Conservation (phyloP, 345 rosid species). For the Acer yangbiense region DNA sequence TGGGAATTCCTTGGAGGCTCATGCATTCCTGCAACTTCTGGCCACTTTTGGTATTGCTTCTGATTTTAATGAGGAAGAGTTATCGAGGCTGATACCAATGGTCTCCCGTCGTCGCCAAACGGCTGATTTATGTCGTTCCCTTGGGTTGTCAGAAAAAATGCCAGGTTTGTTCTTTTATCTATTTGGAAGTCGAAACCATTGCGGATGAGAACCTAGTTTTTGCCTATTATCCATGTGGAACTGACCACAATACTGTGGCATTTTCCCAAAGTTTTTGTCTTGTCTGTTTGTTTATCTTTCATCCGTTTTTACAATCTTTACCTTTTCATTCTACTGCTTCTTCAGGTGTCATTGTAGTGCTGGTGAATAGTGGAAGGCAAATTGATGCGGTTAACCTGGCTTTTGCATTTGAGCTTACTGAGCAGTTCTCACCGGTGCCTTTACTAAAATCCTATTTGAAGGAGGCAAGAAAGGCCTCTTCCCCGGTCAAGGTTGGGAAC, state of each 20-base stretch:
- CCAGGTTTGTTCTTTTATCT: conserved; percentile 66
- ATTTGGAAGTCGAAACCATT: conserved; percentile 1
- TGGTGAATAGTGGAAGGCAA: conserved; percentile 84
- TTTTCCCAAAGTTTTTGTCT: neutral
- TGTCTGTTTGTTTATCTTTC: conserved; percentile 9
- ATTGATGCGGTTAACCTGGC: conserved; percentile 98
- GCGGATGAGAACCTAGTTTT: conserved; percentile 5
- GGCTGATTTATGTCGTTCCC: conserved; percentile 87
- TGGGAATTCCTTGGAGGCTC: conserved; percentile 99
- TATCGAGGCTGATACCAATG: conserved; percentile 85
- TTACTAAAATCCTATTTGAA: conserved; percentile 81
- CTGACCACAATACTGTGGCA: neutral
- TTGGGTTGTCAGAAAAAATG: conserved; percentile 88
- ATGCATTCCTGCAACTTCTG: conserved; percentile 94
- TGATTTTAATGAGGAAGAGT: conserved; percentile 68
- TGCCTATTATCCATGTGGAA: neutral
- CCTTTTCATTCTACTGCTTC: conserved; percentile 7
- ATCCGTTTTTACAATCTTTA: neutral
- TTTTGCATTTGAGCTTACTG: conserved; percentile 88
- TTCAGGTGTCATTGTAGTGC: conserved; percentile 83
- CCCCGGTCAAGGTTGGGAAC: conserved; percentile 65
- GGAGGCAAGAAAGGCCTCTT: conserved; percentile 71
- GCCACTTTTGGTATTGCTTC: conserved; percentile 89
- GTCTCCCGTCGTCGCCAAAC: conserved; percentile 99
- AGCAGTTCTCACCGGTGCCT: conserved; percentile 78